Evolutionary conservation across 1,139 yeast species (phyloP).

Genomic region (Saccharomyces hybrid): DNA sequence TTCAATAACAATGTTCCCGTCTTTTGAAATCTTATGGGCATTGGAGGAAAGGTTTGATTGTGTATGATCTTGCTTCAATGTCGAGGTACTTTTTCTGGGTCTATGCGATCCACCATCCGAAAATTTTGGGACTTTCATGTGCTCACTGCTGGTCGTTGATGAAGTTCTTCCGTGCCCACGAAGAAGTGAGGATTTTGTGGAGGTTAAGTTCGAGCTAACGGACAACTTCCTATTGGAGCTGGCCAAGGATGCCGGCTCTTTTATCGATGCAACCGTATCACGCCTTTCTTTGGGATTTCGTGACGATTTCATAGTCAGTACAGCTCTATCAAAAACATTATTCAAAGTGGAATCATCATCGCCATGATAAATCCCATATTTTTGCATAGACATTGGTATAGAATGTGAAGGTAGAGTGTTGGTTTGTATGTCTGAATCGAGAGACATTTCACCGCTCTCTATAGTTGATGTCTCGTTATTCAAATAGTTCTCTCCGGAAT

Average conservation of each 20-base stretch:
- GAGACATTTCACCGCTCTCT: conserved; percentile 13
- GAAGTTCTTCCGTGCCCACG: conserved; percentile 6
- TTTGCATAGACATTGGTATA: conserved; percentile 23
- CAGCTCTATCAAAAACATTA: conserved; percentile 22
- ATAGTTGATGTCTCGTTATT: conserved; percentile 19
- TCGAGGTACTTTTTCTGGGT: conserved; percentile 7
- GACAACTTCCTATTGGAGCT: conserved; percentile 11
- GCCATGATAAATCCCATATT: conserved; percentile 24
- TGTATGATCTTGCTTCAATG: conserved; percentile 8
- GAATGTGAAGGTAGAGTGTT: conserved; percentile 19
- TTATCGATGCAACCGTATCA: not conserved
- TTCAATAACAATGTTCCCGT: conserved; percentile 20
- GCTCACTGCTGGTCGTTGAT: conserved; percentile 7
- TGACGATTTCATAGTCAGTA: conserved; percentile 12
- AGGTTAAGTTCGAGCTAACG: conserved; percentile 4
- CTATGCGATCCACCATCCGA: conserved; percentile 7
- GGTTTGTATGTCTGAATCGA: conserved; percentile 16
- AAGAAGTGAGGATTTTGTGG: not conserved
- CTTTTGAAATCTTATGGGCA: conserved; percentile 6
- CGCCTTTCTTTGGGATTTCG: conserved; percentile 1
- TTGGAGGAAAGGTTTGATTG: conserved; percentile 6
- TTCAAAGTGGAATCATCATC: conserved; percentile 23
- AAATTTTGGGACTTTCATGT: conserved; percentile 8
- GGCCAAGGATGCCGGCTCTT: conserved; percentile 4
- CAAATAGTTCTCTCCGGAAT: conserved; percentile 29